phyloP scores from a whole-genome alignment of 1,284 basidiomycete genomes.

The Pyrrhoderma noxium region DNA sequence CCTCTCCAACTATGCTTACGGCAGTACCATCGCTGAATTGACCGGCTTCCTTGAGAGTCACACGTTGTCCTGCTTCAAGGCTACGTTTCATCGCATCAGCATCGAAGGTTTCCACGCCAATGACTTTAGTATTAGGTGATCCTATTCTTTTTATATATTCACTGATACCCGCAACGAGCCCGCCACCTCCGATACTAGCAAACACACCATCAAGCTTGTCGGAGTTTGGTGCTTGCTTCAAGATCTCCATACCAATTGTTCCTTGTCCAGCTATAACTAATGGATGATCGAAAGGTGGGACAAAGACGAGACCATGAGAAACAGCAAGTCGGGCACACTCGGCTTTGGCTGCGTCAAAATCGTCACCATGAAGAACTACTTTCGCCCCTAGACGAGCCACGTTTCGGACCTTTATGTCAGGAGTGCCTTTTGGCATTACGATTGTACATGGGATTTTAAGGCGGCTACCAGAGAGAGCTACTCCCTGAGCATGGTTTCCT shows the following conservation, averaged over 20 bases:
- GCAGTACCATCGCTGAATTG: constrained; percentile 99
- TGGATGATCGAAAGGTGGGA: constrained; percentile 97
- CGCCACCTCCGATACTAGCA: constrained; percentile 88
- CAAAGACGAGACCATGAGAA: constrained; percentile 77
- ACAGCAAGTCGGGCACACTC: constrained; percentile 86
- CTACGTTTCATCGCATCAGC: constrained; percentile 90
- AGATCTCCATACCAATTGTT: constrained; percentile 90
- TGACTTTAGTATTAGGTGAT: constrained; percentile 73
- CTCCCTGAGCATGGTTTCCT: constrained; percentile 99
- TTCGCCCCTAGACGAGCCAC: constrained; percentile 91
- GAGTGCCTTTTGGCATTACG: constrained; percentile 95
- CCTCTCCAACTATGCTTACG: constrained; percentile 93
- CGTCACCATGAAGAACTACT: constrained; percentile 84
- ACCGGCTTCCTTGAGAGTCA: constrained; percentile 85
- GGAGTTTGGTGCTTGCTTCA: constrained; percentile 75
- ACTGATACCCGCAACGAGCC: constrained; percentile 81
- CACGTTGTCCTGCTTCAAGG: constrained; percentile 69
- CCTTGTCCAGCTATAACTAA: constrained; percentile 97
- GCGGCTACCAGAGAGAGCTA: constrained; percentile 85
- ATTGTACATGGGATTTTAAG: constrained; percentile 94
- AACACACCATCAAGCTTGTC: constrained; percentile 84
- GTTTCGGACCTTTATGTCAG: constrained; percentile 93
- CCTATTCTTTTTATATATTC: constrained; percentile 95
- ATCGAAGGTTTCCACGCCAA: constrained; percentile 94
- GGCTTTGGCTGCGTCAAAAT: constrained; percentile 95